Evolutionary conservation across 2,329 filamentous ascomycete genomes (phyloP).

Genomic region (Chrysoporthe puriensis): DNA sequence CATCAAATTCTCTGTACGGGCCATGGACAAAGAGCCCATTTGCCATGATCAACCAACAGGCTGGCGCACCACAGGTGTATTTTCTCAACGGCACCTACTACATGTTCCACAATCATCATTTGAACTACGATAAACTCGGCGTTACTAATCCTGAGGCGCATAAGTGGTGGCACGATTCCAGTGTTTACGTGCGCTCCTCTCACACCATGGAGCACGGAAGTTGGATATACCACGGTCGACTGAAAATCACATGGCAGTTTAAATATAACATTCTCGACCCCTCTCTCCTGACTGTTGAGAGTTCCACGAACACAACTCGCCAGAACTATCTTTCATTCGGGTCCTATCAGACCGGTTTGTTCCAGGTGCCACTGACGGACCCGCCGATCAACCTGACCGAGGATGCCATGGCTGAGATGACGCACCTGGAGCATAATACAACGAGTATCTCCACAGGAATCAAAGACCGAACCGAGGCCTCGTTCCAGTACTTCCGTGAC

Average conservation of each 20-base stretch:
- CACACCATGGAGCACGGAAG: constrained; percentile 53
- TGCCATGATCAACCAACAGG: constrained; percentile 27
- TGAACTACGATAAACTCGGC: constrained; percentile 30
- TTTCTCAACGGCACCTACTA: constrained; percentile 33
- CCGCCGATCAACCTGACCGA: constrained; percentile 32
- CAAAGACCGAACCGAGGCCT: constrained; percentile 47
- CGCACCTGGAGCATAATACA: constrained; percentile 27
- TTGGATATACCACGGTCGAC: constrained; percentile 61
- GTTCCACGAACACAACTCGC: constrained; percentile 14
- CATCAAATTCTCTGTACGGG: constrained; percentile 31
- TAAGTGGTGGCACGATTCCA: constrained; percentile 30
- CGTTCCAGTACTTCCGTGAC: constrained; percentile 59
- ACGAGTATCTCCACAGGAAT: constrained; percentile 26
- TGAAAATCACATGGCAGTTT: constrained; percentile 32
- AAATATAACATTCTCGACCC: constrained; percentile 34
- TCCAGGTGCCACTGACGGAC: constrained; percentile 32
- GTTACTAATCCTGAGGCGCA: constrained; percentile 29
- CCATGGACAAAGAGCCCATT: constrained; percentile 31
- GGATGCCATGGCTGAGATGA: constrained; percentile 4
- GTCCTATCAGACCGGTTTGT: constrained; percentile 34
- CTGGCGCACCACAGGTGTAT: constrained; percentile 32
- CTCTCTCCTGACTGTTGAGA: constrained; percentile 29
- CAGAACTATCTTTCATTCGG: constrained; percentile 32
- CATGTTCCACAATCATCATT: constrained; percentile 34
- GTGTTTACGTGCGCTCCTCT: constrained; percentile 37